A percentile compares a stretch with the other conserved stretches of the same genome.
These are phyloP conservation scores for Paramecium pentaurelia DNA, from an alignment of 73 alveolate species.

Conservation along the genomic window DNA sequence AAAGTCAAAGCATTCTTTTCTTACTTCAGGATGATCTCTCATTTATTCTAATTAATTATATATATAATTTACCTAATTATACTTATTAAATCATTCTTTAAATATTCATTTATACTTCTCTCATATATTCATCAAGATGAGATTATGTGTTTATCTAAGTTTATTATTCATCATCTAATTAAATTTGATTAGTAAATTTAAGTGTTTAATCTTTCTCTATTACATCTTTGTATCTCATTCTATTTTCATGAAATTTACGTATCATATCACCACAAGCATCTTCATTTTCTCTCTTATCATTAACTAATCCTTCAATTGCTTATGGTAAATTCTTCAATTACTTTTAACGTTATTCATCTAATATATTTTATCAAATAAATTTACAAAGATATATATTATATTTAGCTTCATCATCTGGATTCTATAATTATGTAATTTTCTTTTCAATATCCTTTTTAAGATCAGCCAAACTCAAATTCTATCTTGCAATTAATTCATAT, in stretches of 20 bases:
- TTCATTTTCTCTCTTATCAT: slow-evolving; percentile 13
- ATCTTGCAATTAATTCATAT: slow-evolving; percentile 1
- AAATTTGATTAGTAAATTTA: neutral
- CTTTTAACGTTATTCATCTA: neutral
- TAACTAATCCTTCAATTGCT: neutral
- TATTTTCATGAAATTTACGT: neutral
- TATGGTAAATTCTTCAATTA: neutral
- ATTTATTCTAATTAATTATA: neutral
- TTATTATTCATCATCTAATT: slow-evolving; percentile 25
- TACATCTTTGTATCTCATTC: neutral
- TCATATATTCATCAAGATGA: slow-evolving; percentile 34
- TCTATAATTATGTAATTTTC: neutral
- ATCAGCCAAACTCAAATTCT: neutral
- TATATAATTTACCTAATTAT: neutral
- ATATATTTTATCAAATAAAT: neutral
- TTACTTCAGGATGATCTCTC: slow-evolving; percentile 2
- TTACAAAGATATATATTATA: neutral
- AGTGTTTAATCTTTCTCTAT: slow-evolving; percentile 14
- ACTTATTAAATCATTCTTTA: slow-evolving; percentile 24
- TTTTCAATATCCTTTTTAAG: slow-evolving; percentile 1
- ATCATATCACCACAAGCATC: neutral
- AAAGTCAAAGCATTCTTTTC: neutral
- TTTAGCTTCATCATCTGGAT: slow-evolving; percentile 42
- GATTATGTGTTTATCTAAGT: neutral
- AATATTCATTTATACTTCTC: neutral